phyloP scores from a whole-genome alignment of 1,284 basidiomycete genomes.

The Microbotryomycetes sp. region DNA sequence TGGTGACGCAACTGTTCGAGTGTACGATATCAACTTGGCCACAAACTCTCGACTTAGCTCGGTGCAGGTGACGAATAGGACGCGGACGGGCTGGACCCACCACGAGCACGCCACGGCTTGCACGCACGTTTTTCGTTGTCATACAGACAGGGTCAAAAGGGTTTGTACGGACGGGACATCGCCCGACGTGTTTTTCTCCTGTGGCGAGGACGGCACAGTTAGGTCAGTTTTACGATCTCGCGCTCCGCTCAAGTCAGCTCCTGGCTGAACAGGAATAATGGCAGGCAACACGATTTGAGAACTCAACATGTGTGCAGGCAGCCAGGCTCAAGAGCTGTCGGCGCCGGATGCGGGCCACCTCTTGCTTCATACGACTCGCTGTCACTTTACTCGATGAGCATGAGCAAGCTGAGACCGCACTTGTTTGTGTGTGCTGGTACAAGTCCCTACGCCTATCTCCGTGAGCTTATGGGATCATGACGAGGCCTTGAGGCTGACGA shows the following conservation, averaged over 20 bases:
- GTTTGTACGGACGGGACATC: constrained; percentile 73
- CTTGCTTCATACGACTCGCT: constrained; percentile 46
- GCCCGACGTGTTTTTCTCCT: constrained; percentile 74
- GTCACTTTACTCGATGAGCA: constrained; percentile 45
- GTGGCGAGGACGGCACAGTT: constrained; percentile 60
- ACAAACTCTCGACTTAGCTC: constrained; percentile 63
- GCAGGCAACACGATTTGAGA: constrained; percentile 78
- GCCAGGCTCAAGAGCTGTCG: constrained; percentile 32
- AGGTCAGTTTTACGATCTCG: constrained; percentile 1
- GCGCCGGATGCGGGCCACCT: constrained; percentile 56
- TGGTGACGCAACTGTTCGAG: constrained; percentile 25
- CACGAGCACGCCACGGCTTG: constrained; percentile 21
- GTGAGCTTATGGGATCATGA: no score
- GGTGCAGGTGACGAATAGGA: constrained; percentile 77
- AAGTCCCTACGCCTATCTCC: constrained; percentile 64
- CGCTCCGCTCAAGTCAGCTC: no score
- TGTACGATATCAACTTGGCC: constrained; percentile 47
- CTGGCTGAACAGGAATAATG: no score
- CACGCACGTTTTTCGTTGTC: constrained; percentile 36
- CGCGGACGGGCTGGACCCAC: no score
- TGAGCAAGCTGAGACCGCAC: constrained; percentile 45
- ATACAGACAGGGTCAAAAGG: constrained; percentile 51
- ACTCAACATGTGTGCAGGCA: constrained; percentile 54
- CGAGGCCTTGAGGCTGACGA: no score
- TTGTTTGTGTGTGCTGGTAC: constrained; percentile 47